phyloP scores from a whole-genome alignment of 2,329 filamentous ascomycete genomes.

The Aspergillus sp. region DNA sequence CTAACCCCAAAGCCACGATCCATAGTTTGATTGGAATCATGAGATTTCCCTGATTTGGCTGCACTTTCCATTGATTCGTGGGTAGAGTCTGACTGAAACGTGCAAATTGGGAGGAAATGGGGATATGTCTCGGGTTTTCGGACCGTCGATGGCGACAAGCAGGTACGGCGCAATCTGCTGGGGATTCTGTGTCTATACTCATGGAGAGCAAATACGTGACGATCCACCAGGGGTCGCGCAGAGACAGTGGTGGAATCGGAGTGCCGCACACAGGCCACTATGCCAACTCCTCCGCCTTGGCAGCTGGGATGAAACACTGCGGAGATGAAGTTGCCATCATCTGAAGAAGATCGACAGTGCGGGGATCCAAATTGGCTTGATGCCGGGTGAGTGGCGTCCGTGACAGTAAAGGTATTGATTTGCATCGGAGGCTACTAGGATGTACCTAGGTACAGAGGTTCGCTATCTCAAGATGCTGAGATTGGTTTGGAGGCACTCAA shows the following conservation, averaged over 20 bases:
- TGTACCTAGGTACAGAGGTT: not conserved
- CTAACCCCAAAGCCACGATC: not conserved
- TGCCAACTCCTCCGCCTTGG: slow-evolving; percentile 4
- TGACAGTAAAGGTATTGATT: slow-evolving; percentile 2
- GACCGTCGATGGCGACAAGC: not conserved
- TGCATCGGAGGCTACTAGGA: not conserved
- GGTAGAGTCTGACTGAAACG: not conserved
- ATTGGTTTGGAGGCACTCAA: not conserved
- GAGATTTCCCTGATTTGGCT: not conserved
- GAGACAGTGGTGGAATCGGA: not conserved
- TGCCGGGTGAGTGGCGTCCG: not conserved
- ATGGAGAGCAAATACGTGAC: not conserved
- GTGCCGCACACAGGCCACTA: not conserved
- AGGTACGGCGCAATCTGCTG: not conserved
- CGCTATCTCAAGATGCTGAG: too few species aligned
- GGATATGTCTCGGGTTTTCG: slow-evolving; percentile 1
- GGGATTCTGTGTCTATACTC: not conserved
- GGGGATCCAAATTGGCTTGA: not conserved
- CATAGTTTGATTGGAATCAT: not conserved
- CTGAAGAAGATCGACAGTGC: not conserved
- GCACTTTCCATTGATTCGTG: slow-evolving; percentile 1
- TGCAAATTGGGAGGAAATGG: not conserved
- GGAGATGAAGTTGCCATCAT: slow-evolving; percentile 7
- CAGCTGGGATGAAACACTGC: slow-evolving; percentile 15
- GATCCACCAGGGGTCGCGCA: not conserved